A percentile compares a stretch with the other conserved stretches of the same genome.
Evolutionary conservation across 768 basidiomycete species (phyloP).

Genomic region (Trametes coccinea): DNA sequence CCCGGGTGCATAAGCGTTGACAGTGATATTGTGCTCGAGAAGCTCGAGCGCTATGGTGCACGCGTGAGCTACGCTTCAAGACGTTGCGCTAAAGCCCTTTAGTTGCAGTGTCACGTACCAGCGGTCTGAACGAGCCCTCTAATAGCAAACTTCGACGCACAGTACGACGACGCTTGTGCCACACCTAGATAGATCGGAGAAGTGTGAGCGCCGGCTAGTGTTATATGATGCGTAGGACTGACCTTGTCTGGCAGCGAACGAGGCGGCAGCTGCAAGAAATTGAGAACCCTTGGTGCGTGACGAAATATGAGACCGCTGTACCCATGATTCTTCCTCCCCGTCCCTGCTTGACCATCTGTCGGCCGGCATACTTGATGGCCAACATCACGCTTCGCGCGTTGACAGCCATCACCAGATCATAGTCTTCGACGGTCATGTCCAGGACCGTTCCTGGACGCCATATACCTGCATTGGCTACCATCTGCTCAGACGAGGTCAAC

Average conservation of each 20-base stretch:
- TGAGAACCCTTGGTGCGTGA: neutral
- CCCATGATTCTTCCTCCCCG: slow-evolving; percentile 43
- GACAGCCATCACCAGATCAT: slow-evolving; percentile 27
- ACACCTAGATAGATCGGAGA: no score
- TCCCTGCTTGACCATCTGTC: slow-evolving; percentile 43
- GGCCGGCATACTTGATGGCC: slow-evolving; percentile 42
- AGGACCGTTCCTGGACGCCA: slow-evolving; percentile 12
- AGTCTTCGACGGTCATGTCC: slow-evolving; percentile 16
- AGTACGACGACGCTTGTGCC: slow-evolving; percentile 7
- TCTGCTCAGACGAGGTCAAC: slow-evolving; percentile 15
- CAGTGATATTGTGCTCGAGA: slow-evolving; percentile 26
- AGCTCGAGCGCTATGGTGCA: slow-evolving; percentile 26
- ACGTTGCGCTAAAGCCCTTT: neutral
- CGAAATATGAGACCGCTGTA: neutral
- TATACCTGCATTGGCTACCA: slow-evolving; percentile 32
- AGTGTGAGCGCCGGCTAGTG: no score
- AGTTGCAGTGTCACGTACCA: neutral
- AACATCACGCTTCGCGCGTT: slow-evolving; percentile 39
- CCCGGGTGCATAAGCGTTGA: slow-evolving; percentile 32
- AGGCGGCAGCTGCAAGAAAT: slow-evolving; percentile 21
- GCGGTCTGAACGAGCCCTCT: slow-evolving; percentile 30
- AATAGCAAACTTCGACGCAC: slow-evolving; percentile 30
- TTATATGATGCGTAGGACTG: neutral
- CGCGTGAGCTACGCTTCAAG: neutral
- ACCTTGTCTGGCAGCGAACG: slow-evolving; percentile 22